Conservation (phyloP, 768 basidiomycete genomes). For the Lentinula raphanica region DNA sequence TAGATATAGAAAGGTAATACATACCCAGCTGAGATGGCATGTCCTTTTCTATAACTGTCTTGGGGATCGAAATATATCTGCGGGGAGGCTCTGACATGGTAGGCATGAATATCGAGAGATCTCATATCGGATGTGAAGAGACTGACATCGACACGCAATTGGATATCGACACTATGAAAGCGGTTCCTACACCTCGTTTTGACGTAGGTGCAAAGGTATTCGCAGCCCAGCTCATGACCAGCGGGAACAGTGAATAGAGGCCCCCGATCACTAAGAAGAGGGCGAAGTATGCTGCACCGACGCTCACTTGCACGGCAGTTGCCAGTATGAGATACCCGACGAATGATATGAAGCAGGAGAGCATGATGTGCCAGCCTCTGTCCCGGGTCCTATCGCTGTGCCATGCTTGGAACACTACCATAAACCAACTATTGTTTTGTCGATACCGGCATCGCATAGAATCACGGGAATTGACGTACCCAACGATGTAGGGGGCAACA, state of each 20-base stretch:
- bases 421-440: slow-evolving; percentile 38
- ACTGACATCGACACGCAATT: slow-evolving; percentile 54
- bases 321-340: slow-evolving; percentile 54
- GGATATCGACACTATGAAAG: slow-evolving; percentile 55
- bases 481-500: slow-evolving; percentile 43
- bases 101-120: background rate
- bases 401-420: slow-evolving; percentile 49
- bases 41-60: slow-evolving; percentile 46
- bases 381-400: slow-evolving; percentile 51
- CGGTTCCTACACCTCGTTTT: slow-evolving; percentile 55
- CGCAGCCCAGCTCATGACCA: slow-evolving; percentile 63
- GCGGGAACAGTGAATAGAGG: slow-evolving; percentile 50
- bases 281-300: slow-evolving; percentile 53
- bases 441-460: background rate
- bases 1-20: background rate
- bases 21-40: slow-evolving; percentile 51
- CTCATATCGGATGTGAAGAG: background rate
- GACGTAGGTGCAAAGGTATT: slow-evolving; percentile 56
- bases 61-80: slow-evolving; percentile 53
- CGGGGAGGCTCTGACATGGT: slow-evolving; percentile 40
- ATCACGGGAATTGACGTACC: background rate
- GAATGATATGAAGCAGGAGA: slow-evolving; percentile 37
- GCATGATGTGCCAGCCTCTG: slow-evolving; percentile 53
- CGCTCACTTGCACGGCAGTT: slow-evolving; percentile 42
- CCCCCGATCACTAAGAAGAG: slow-evolving; percentile 53